Evolutionary conservation across 768 basidiomycete species (phyloP), one percentile per base, ranked within the genome.

Genomic region (Megacollybia marginata): DNA sequence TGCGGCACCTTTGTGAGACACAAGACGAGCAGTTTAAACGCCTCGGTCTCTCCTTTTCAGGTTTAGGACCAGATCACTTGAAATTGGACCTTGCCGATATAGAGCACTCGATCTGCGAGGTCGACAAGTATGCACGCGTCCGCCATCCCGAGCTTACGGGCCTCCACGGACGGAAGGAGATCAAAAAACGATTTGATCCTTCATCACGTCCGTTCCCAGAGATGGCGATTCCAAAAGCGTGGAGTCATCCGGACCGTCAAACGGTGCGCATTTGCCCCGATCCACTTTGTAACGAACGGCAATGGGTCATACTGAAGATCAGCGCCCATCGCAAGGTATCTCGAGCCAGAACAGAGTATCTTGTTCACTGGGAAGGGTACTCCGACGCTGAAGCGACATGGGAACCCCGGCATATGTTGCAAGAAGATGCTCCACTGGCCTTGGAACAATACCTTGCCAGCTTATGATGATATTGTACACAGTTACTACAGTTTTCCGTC

Each of bases 41-140:
- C 13, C 67, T 85, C 33, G 78, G 79, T 4, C 58, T 84, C 38
- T 49, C 66, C 0, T 80, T 83, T 54, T 65, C 71, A 0, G 75
- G 74, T 15, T 65, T 84, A 10, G 79, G 82, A 15, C 70, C 73
- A 0, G 52, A 71, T 3, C 55, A 59, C 13, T 67, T 76, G 11
- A 75, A 76, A 7, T 78, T 85, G 71, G 72, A 74, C 55, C 66
- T 88, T 45, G 78, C 80, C 34, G 88, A 91, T 60, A 69, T 90
- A 48, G 88, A 91, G 66, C 88, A 91, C 60, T 71, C 81, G 1
- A 65, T 90, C 13, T 91, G 88, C 65, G 88, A 91, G 60, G 71
- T 84, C 42, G 85, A 88, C 66, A 87, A 89, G 59, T 90, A 89
- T 58, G 70, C 79, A 38, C 82, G 87, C 43, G 67, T 66, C n/a